Evolutionary conservation across 108 stramenopile species (phyloP).

Genomic region (Chaetoceros tenuissimus): DNA sequence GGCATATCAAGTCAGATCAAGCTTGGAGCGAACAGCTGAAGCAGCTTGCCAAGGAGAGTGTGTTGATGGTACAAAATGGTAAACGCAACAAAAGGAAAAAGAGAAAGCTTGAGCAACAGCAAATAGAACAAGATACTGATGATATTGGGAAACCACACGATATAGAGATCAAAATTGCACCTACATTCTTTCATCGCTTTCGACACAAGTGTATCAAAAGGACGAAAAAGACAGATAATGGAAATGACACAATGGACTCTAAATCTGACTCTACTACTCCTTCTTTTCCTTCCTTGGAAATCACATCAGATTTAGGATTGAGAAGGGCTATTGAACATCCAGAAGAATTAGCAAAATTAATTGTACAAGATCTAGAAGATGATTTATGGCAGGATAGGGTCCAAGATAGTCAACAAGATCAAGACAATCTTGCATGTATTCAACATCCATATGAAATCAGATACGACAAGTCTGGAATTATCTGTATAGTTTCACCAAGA

Average conservation of each 20-base stretch:
- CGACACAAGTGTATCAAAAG: neutral
- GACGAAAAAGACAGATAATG: constrained; percentile 7
- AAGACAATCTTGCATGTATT: neutral
- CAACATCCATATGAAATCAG: constrained; percentile 32
- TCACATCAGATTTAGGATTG: constrained; percentile 57
- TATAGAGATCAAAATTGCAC: constrained; percentile 50
- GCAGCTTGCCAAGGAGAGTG: no score
- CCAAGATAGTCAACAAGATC: neutral
- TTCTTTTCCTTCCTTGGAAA: constrained; percentile 22
- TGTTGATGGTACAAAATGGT: no score
- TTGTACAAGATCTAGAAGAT: constrained; percentile 27
- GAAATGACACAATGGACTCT: neutral
- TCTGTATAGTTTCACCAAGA: constrained; percentile 42
- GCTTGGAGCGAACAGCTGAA: no score
- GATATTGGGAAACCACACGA: constrained; percentile 51
- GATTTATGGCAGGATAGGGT: neutral
- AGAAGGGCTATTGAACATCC: constrained; percentile 31
- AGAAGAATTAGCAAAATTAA: constrained; percentile 31
- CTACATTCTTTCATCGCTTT: constrained; percentile 42
- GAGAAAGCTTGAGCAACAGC: no score
- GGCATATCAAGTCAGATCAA: no score
- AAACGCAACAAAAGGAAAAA: no score
- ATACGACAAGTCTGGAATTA: constrained; percentile 45
- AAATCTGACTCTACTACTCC: neutral
- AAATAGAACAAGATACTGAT: no score